Percentiles rank a stretch among this genome's conserved stretches.
Conservation (phyloP, 495 filamentous ascomycete genomes). For the Aspergillus sparsus region DNA sequence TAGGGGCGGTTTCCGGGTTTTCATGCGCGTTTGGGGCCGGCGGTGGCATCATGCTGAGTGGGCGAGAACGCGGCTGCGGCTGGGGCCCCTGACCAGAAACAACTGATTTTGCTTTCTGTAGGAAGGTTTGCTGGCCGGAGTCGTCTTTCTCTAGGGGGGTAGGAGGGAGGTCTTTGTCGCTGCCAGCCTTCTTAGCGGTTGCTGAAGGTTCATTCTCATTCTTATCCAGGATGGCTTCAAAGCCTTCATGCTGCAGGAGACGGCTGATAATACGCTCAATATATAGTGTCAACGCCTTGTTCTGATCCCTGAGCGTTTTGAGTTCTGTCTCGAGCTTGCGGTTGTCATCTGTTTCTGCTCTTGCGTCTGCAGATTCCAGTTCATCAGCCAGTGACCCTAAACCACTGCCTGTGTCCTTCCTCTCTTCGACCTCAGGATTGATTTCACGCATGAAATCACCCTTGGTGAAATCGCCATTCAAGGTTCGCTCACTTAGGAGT, state of each 20-base stretch:
- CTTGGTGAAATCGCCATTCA: slow-evolving; percentile 90
- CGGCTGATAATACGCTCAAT: slow-evolving; percentile 98
- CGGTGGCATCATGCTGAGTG: slow-evolving; percentile 61
- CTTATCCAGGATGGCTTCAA: slow-evolving; percentile 76
- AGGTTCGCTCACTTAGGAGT: slow-evolving; percentile 85
- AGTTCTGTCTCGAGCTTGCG: slow-evolving; percentile 76
- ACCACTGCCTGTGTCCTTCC: slow-evolving; percentile 40
- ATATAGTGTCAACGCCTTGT: slow-evolving; percentile 94
- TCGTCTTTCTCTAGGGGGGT: slow-evolving; percentile 68
- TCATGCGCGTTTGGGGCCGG: slow-evolving; percentile 49
- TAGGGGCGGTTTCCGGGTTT: slow-evolving; percentile 79
- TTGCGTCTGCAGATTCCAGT: slow-evolving; percentile 63
- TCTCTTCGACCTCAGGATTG: slow-evolving; percentile 34
- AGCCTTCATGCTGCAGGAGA: slow-evolving; percentile 88
- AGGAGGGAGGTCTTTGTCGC: slow-evolving; percentile 83
- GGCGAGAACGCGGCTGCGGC: slow-evolving; percentile 57
- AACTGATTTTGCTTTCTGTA: slow-evolving; percentile 82
- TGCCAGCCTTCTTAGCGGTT: slow-evolving; percentile 26
- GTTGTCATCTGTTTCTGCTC: slow-evolving; percentile 57
- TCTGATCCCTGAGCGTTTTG: slow-evolving; percentile 84
- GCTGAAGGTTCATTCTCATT: slow-evolving; percentile 59
- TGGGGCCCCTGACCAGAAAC: slow-evolving; percentile 44
- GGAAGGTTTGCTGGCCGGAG: slow-evolving; percentile 52
- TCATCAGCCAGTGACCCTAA: slow-evolving; percentile 82
- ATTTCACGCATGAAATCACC: slow-evolving; percentile 73